A percentile compares a stretch with the other conserved stretches of the same genome.
These are phyloP conservation scores for Aphanomyces euteiches DNA, from an alignment of 352 stramenopile genomes.

Conservation along the genomic window DNA sequence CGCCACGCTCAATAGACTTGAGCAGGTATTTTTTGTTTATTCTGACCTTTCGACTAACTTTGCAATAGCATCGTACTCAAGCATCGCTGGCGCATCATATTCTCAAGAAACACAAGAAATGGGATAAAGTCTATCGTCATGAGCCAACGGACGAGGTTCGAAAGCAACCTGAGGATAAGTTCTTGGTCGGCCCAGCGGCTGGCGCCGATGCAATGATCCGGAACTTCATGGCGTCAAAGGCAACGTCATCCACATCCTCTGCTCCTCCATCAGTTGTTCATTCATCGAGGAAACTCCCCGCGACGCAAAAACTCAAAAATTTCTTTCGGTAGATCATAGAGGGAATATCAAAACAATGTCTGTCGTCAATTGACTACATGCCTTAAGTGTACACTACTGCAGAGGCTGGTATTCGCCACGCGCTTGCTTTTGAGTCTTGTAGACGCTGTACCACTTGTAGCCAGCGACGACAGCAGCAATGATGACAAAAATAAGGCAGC, in stretches of 20 bases:
- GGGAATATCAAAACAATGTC: too few species aligned
- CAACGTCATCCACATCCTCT: background rate
- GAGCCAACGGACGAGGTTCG: conserved; percentile 26
- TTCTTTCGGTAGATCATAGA: conserved; percentile 2
- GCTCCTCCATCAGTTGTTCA: background rate
- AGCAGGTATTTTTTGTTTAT: conserved; percentile 47
- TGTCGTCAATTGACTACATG: background rate
- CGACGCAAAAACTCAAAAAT: conserved; percentile 19
- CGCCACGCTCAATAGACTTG: conserved; percentile 71
- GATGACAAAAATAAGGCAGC: conserved; percentile 29
- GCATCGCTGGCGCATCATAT: conserved; percentile 66
- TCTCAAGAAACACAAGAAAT: conserved; percentile 86
- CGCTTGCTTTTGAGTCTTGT: conserved; percentile 19
- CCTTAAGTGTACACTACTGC: conserved; percentile 18
- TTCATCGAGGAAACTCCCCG: background rate
- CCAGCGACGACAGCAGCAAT: conserved; percentile 1
- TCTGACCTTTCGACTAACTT: too few species aligned
- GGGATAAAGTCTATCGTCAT: conserved; percentile 51
- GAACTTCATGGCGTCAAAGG: conserved; percentile 11
- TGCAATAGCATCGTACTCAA: conserved; percentile 50
- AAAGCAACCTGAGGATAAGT: conserved; percentile 29
- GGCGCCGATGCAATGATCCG: conserved; percentile 24
- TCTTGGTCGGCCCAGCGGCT: conserved; percentile 13
- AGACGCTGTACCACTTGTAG: conserved; percentile 27
- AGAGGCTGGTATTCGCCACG: conserved; percentile 26